Conservation (phyloP, 2,329 filamentous ascomycete genomes). For the Monascus ruber region DNA sequence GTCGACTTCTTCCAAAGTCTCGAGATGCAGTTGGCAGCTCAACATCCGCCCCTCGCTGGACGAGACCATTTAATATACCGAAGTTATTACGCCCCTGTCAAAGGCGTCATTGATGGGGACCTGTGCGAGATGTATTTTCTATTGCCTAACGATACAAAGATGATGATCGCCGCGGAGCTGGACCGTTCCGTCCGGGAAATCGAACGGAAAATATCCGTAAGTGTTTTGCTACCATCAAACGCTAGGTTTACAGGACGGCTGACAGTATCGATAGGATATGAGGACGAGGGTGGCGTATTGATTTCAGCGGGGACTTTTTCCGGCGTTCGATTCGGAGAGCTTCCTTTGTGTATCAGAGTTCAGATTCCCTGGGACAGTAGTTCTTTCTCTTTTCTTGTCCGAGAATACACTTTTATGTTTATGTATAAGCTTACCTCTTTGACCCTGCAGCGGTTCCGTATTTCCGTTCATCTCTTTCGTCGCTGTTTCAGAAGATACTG, state of each 20-base stretch:
- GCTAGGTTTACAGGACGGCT: not conserved
- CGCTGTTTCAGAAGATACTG: not conserved
- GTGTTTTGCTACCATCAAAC: slow-evolving; percentile 10
- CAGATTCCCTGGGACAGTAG: not conserved
- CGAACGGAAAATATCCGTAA: slow-evolving; percentile 80
- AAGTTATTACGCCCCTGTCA: slow-evolving; percentile 90
- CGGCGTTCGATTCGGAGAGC: slow-evolving; percentile 15
- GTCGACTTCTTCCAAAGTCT: slow-evolving; percentile 96
- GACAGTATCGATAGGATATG: slow-evolving; percentile 36
- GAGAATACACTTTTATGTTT: not conserved
- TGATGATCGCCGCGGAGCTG: slow-evolving; percentile 85
- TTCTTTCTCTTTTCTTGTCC: too few relatives aligned
- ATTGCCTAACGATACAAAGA: slow-evolving; percentile 77
- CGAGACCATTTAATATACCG: slow-evolving; percentile 93
- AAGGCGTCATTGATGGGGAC: slow-evolving; percentile 94
- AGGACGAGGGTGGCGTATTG: slow-evolving; percentile 46
- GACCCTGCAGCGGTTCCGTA: not conserved
- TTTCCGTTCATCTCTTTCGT: not conserved
- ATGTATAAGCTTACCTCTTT: not conserved
- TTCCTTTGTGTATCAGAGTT: slow-evolving; percentile 1
- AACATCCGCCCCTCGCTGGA: slow-evolving; percentile 79
- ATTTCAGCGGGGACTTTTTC: slow-evolving; percentile 10
- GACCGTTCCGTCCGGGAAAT: slow-evolving; percentile 87
- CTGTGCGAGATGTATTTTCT: slow-evolving; percentile 84
- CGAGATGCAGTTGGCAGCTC: slow-evolving; percentile 74